These are phyloP conservation scores for Crinitomyces ghanaensis DNA, from an alignment of 805 yeast genomes.

Conservation along the genomic window DNA sequence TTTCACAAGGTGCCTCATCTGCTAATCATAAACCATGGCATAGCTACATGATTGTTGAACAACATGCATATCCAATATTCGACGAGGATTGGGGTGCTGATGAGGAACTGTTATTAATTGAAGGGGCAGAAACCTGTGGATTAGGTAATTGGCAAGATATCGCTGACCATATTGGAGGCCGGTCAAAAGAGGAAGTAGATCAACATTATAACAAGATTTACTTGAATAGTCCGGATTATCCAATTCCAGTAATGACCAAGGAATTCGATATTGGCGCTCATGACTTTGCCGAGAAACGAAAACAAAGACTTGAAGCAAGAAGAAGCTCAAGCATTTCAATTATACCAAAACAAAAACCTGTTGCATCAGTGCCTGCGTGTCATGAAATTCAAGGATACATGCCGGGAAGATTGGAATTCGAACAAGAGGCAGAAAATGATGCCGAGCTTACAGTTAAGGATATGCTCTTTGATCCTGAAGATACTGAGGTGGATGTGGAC, in stretches of 20 bases:
- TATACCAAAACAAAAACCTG: slow-evolving; percentile 73
- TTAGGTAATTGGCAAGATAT: slow-evolving; percentile 97
- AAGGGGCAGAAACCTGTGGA: slow-evolving; percentile 86
- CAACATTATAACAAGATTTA: slow-evolving; percentile 69
- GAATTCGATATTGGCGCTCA: slow-evolving; percentile 55
- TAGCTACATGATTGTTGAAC: slow-evolving; percentile 84
- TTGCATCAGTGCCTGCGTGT: slow-evolving; percentile 89
- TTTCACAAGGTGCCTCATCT: slow-evolving; percentile 68
- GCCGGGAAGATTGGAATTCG: slow-evolving; percentile 98
- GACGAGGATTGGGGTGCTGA: slow-evolving; percentile 96
- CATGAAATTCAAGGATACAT: slow-evolving; percentile 95
- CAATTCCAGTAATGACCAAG: slow-evolving; percentile 76
- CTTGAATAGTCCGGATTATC: slow-evolving; percentile 60
- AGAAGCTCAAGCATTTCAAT: slow-evolving; percentile 54
- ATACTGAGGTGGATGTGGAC: slow-evolving; percentile 76
- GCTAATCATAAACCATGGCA: slow-evolving; percentile 92
- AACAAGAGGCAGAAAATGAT: slow-evolving; percentile 91
- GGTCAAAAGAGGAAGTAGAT: slow-evolving; percentile 85
- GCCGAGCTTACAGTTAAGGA: slow-evolving; percentile 92
- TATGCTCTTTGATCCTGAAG: slow-evolving; percentile 92
- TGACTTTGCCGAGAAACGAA: slow-evolving; percentile 57
- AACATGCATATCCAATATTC: slow-evolving; percentile 88
- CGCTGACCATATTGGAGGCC: slow-evolving; percentile 89
- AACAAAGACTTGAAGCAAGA: slow-evolving; percentile 59
- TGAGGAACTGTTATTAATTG: slow-evolving; percentile 79